Evolutionary conservation across 495 filamentous ascomycete genomes (phyloP).

Genomic region (Astrocystis sublimbata): DNA sequence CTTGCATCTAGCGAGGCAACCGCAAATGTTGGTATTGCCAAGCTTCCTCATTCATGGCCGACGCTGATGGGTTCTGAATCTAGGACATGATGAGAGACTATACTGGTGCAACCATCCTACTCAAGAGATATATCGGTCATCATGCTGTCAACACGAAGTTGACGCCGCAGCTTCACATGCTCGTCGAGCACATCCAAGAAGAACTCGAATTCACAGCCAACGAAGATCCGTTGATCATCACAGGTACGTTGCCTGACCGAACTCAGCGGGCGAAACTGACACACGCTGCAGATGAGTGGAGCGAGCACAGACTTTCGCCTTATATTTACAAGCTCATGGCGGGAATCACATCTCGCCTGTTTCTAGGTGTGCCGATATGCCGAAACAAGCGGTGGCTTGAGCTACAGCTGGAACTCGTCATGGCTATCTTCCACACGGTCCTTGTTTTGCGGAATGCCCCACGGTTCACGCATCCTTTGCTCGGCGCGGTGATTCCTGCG

Average conservation of each 20-base stretch:
- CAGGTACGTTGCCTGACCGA: neutral
- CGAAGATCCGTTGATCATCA: neutral
- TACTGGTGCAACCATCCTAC: neutral
- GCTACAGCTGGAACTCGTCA: neutral
- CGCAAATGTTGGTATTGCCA: neutral
- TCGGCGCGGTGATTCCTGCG: neutral
- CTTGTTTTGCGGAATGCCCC: neutral
- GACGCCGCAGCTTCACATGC: constrained; percentile 1
- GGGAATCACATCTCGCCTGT: neutral
- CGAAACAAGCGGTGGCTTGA: neutral
- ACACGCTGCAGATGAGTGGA: neutral
- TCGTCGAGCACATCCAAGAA: neutral
- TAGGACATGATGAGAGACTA: neutral
- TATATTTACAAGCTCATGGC: neutral
- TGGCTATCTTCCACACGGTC: constrained; percentile 1
- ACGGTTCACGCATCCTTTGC: neutral
- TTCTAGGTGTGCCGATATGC: neutral
- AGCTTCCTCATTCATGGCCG: neutral
- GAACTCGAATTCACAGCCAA: neutral
- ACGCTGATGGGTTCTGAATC: neutral
- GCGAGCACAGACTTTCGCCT: neutral
- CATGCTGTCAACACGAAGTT: neutral
- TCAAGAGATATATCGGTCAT: neutral
- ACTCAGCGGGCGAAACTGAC: neutral
- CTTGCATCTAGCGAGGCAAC: neutral